These are phyloP conservation scores for Chrysoporthe puriensis DNA, from an alignment of 2,329 filamentous ascomycete genomes.

Conservation along the genomic window DNA sequence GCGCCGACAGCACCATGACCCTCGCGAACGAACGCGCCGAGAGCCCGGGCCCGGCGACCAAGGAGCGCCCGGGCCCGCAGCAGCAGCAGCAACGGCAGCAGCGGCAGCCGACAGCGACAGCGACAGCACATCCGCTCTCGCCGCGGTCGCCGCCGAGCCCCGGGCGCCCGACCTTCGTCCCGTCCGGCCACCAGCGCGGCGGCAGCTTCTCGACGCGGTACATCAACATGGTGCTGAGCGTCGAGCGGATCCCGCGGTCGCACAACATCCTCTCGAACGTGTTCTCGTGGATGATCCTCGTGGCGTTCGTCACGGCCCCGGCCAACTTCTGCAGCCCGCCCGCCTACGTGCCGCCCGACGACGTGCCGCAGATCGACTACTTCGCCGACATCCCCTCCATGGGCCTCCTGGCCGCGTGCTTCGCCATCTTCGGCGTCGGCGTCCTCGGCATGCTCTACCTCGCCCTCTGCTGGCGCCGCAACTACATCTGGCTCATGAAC, in stretches of 20 bases:
- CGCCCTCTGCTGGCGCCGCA: conserved; percentile 48
- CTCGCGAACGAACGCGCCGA: conserved; percentile 10
- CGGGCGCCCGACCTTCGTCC: not conserved
- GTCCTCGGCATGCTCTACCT: conserved; percentile 46
- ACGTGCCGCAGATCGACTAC: conserved; percentile 9
- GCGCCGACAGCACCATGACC: conserved; percentile 20
- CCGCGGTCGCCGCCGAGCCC: conserved; percentile 6
- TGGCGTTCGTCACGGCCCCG: conserved; percentile 56
- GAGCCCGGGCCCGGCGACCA: not conserved
- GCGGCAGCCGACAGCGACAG: not conserved
- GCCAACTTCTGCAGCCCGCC: conserved; percentile 51
- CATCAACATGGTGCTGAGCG: conserved; percentile 50
- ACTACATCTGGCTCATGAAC: conserved; percentile 60
- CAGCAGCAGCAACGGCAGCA: not conserved
- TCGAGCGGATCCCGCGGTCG: conserved; percentile 48
- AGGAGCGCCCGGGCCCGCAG: not conserved
- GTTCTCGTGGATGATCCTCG: conserved; percentile 55
- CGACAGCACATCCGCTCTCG: conserved; percentile 4
- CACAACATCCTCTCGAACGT: conserved; percentile 52
- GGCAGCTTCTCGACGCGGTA: conserved; percentile 39
- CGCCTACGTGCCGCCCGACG: conserved; percentile 29
- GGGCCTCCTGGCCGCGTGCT: conserved; percentile 47
- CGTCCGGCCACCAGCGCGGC: conserved; percentile 17
- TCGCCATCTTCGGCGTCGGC: conserved; percentile 47
- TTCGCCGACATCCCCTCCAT: conserved; percentile 28